These are phyloP conservation scores for Arctium lappa DNA, from an alignment of 129 eudicot genomes.

Conservation along the genomic window DNA sequence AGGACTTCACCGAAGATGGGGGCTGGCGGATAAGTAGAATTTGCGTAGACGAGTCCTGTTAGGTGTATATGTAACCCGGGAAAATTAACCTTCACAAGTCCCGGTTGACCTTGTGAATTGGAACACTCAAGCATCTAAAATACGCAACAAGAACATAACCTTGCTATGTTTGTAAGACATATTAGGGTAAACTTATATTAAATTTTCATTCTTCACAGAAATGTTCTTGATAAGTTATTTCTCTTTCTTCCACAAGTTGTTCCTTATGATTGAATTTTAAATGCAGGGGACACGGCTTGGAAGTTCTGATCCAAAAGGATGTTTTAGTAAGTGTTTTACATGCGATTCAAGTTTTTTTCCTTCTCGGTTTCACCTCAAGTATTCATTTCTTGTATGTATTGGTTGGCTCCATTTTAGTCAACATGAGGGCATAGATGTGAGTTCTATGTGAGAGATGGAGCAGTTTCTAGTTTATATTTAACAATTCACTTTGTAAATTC, in stretches of 20 bases:
- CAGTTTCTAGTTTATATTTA: background rate
- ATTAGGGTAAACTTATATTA: no score
- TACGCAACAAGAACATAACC: no score
- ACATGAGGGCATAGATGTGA: no score
- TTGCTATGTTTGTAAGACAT: background rate
- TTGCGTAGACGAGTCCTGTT: no score
- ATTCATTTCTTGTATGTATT: background rate
- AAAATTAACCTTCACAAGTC: no score
- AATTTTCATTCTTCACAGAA: background rate
- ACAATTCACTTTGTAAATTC: background rate
- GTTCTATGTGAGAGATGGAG: background rate
- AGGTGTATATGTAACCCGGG: no score
- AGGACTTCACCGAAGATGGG: no score
- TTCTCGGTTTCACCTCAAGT: background rate
- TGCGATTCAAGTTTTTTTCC: background rate
- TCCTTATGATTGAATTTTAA: conserved; percentile 18
- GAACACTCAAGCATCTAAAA: no score
- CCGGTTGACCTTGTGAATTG: no score
- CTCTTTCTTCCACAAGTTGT: background rate
- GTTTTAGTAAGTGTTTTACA: conserved; percentile 75
- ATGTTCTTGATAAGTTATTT: background rate
- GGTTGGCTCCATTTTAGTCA: no score
- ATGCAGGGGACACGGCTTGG: conserved; percentile 99
- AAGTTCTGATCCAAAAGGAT: conserved; percentile 98
- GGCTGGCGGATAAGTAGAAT: no score